Evolutionary conservation across 371 early-diverging fungal species (phyloP), one percentile per base, ranked within the genome.

Genomic region (Rhizomucor miehei): DNA sequence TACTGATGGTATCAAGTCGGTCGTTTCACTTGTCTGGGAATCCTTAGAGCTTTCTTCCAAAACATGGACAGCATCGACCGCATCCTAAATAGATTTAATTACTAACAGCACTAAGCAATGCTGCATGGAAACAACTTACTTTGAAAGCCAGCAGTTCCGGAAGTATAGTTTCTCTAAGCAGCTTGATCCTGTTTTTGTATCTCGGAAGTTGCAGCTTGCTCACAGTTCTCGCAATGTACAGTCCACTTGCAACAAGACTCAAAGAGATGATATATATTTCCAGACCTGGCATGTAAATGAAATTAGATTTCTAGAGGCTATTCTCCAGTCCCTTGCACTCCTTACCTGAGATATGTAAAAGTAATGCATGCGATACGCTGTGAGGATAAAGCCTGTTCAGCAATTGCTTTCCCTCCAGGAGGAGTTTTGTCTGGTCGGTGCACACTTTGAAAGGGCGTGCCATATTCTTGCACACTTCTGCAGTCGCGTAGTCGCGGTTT

Each of bases 351-450:
- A 44, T 17, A 17, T 44, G 17, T 16, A 44, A 16, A 8, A 44
- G 45, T 8, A 44, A 44, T 8, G 16, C 45, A 16, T 14, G 9
- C 10, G 38, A 10, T 10, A 38, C 38, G 21, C 46, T 21, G 46
- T n/a, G 2, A 1, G 11, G n/a, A 14, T 13, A 6, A 9, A 37
- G 12, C 24, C 21, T 41, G 52, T 51, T 51, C 40, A 51, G n/a
- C 17, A 51, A 12, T 6, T 3, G 23, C 40, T 51, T 51, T 14
- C 52, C 52, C 40, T 51, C 52, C 1, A 51, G 2, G 6, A 51
- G 29, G 11, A 51, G 40, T 19, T 51, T 51, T 37, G 52, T 51
- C 34, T 40, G 21, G 39, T 51, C 52, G n/a, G 10, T 51, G 52
- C 40, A 19, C 2, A 41, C 52, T 10, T 51, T 51, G 13, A 40